These are phyloP conservation scores for Paraphaeosphaeria sporulosa DNA, from an alignment of 2,329 filamentous ascomycete species.

Conservation along the genomic window DNA sequence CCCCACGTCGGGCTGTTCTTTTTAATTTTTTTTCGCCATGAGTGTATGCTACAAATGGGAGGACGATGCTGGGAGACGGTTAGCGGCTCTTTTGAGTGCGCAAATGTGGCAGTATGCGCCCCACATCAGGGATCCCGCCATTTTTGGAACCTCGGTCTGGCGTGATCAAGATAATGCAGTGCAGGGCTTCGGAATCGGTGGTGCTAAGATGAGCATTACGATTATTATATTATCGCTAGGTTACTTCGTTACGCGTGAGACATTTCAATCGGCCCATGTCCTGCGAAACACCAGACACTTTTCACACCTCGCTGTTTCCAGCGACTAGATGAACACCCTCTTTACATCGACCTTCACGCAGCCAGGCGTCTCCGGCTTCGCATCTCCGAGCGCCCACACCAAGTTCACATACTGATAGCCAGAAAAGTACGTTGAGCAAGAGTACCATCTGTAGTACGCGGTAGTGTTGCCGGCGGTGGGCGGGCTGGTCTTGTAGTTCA, in stretches of 20 bases:
- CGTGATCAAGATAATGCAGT: no score
- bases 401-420: constrained; percentile 55
- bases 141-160: neutral
- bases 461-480: constrained; percentile 24
- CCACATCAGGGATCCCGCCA: neutral
- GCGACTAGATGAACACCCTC: constrained; percentile 31
- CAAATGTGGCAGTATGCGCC: neutral
- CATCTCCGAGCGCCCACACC: constrained; percentile 52
- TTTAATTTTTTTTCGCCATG: neutral
- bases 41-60: neutral
- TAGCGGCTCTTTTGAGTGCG: no score
- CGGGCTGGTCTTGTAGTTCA: constrained; percentile 51
- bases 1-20: constrained; percentile 12
- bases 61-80: neutral
- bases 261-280: neutral
- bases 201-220: neutral
- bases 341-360: constrained; percentile 55
- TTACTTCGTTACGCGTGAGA: neutral
- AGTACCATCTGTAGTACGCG: constrained; percentile 54
- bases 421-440: constrained; percentile 52
- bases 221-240: neutral
- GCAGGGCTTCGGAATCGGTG: no score
- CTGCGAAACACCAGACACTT: neutral
- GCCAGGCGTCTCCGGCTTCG: constrained; percentile 54
- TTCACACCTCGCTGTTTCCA: neutral